phyloP scores from a whole-genome alignment of 305 asterid genomes.

The Lippia alba region DNA sequence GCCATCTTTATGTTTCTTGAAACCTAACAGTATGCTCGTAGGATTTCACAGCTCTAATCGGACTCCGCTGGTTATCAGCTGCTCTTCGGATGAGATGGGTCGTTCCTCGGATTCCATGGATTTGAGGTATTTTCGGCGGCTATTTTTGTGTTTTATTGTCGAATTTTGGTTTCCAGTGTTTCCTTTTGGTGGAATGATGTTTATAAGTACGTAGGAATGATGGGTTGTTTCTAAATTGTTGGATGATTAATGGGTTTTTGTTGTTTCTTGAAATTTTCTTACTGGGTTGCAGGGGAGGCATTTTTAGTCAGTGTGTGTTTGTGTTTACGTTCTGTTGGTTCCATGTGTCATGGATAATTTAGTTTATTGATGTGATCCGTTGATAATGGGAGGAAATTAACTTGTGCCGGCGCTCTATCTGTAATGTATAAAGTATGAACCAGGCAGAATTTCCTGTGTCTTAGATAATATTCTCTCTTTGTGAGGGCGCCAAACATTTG shows the following conservation, averaged over 20 bases:
- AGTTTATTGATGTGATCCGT: constrained; percentile 7
- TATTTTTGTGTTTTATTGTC: background rate
- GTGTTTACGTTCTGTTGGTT: constrained; percentile 12
- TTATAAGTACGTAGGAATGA: constrained; percentile 15
- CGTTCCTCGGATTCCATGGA: constrained; percentile 52
- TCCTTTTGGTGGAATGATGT: background rate
- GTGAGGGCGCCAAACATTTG: background rate
- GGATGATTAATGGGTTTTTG: constrained; percentile 27
- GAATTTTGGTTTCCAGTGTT: background rate
- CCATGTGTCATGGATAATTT: background rate
- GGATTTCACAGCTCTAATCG: constrained; percentile 42
- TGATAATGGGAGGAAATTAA: background rate
- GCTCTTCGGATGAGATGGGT: constrained; percentile 55
- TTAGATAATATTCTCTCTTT: background rate
- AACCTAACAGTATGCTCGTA: constrained; percentile 35
- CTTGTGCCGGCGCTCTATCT: constrained; percentile 3
- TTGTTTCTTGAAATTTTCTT: constrained; percentile 21
- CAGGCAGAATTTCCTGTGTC: background rate
- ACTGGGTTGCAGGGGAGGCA: background rate
- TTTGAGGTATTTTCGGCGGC: constrained; percentile 48
- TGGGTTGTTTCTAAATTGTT: constrained; percentile 19
- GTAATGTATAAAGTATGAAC: too few relatives aligned
- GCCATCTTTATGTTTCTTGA: constrained; percentile 48
- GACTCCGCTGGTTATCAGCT: constrained; percentile 44
- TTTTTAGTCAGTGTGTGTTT: background rate